Base-by-base conservation (phyloP, 768 basidiomycete genomes). In the Chiua virens region DNA sequence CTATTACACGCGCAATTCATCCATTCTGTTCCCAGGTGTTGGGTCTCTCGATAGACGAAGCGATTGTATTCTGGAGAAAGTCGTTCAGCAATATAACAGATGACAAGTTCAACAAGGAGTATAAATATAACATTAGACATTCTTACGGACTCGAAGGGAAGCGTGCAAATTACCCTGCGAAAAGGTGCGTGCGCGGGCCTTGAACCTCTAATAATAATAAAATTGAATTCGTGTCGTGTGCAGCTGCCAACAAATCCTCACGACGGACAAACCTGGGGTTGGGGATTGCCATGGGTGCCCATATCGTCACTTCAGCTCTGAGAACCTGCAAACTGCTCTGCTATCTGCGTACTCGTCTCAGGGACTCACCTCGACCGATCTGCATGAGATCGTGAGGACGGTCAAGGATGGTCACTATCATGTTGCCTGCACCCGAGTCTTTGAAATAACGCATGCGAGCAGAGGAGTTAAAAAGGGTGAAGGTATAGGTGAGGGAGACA, bases 51-150 rank as follows among this genome's bases (percentile, higher is more conserved):
- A 82, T 99, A 32, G 96, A 99, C 15, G 97, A 99, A 71, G 94
- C 97, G 2, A 67, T 98, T 42, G 72, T 79, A 10, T 99, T 97
- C 70, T 99, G 97, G 97, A 77, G 92, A 47, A 89, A 85, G 64
- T 86, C 89, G 22, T 97, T 96, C 66, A 83, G 70, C 9, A 69
- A 68, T 7, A 82, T 92, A 48, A 83, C 86, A 10, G 96, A 98
- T 52, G 93, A 98, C 72, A 87, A 92, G 67, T 99, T 98, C 72
- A 96, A 95, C 75, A 99, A 98, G 66, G 90, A 97, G 65, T 87
- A 98, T 78, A 87, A 84, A 61, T 99, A 99, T 69, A 99, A 98
- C 58, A 94, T 99, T 60, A 86, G 96, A 40, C 97, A 99, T 67
- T 86, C 85, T 5, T 99, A 86, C 62, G 97, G 97, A 34, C 73